Base-by-base conservation (phyloP, 257 asterid species). In the Avicennia marina region DNA sequence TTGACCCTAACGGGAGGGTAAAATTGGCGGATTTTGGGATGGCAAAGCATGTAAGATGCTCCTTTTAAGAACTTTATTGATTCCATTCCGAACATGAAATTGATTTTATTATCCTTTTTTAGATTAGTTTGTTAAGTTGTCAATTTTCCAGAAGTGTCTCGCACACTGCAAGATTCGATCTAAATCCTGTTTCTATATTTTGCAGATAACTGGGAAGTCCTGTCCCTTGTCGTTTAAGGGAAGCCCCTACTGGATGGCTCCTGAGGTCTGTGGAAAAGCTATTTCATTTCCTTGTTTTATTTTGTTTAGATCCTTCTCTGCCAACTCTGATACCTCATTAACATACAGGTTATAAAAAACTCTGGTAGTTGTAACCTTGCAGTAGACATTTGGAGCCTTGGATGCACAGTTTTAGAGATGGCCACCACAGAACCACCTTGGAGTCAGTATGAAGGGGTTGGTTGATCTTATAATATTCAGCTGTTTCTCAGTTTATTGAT, bases 321-420 rank as follows among this genome's bases (percentile, higher is more conserved):
- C 50, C 7, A 53, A 51, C 20, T 47, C 36, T 58, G n/a, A 15
- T 69, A 52, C 46, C 54, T 24, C 41, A 36, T 31, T 26, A 15
- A 42, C 55, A 36, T 32, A 40, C 75, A 82, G 91, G 73, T 86
- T 54, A 71, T 78, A 46, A 67, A 36, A 44, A 80, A 78, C 63
- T 46, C 80, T 13, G 60, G 72, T 34, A 72, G 80, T 56, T 66
- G 66, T 69, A 77, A 56, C 72, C 74, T 83, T 11, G 79, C 83
- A n/a, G 90, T 75, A 60, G 95, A 86, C 70, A 69, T 83, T 58
- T 86, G 94, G 94, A 83, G 95, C 79, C 84, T 83, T 17, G 94
- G 90, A 12, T 86, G 95, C 75, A 75, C 89, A 24, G 72, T 81
- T 63, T 48, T 83, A 50, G 89, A 86, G 72, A 86, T 86, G 95